A percentile compares a stretch with the other conserved stretches of the same genome.
Evolutionary conservation across 331 rosid species (phyloP).

Genomic region (Spiraea crenata): DNA sequence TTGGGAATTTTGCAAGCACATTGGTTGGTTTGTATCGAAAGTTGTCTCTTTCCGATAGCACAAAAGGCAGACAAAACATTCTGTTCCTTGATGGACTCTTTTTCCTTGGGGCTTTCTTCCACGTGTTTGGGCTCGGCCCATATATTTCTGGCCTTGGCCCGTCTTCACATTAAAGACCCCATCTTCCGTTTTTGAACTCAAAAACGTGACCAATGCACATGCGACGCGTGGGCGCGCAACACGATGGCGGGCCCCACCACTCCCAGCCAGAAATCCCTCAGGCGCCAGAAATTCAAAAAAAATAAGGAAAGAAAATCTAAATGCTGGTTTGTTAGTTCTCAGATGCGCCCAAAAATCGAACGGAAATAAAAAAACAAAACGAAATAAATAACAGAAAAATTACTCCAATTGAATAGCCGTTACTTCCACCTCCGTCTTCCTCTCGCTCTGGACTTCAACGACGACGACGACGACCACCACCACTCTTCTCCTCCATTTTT

Average conservation of each 20-base stretch:
- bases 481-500: not conserved
- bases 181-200: not conserved
- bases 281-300: conserved; percentile 23
- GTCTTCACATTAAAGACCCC: not conserved
- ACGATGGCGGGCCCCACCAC: not conserved
- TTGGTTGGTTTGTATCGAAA: not conserved
- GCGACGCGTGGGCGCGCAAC: not conserved
- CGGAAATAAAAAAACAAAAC: conserved; percentile 4
- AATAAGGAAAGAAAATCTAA: not conserved
- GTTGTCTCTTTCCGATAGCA: not conserved
- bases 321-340: not conserved
- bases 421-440: not conserved
- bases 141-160: not conserved
- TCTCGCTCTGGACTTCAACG: not conserved
- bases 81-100: too few species aligned
- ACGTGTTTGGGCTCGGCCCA: not conserved
- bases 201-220: not conserved
- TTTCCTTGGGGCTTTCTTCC: too few species aligned
- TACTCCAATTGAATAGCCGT: conserved; percentile 3
- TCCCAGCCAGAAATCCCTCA: not conserved
- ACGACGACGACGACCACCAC: too few species aligned
- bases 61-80: too few species aligned
- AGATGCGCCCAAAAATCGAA: conserved; percentile 12
- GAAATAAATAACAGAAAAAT: not conserved
- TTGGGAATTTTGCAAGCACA: not conserved